These are phyloP conservation scores for Ophiostoma sp. DNA, from an alignment of 2,329 filamentous ascomycete genomes.

Conservation along the genomic window DNA sequence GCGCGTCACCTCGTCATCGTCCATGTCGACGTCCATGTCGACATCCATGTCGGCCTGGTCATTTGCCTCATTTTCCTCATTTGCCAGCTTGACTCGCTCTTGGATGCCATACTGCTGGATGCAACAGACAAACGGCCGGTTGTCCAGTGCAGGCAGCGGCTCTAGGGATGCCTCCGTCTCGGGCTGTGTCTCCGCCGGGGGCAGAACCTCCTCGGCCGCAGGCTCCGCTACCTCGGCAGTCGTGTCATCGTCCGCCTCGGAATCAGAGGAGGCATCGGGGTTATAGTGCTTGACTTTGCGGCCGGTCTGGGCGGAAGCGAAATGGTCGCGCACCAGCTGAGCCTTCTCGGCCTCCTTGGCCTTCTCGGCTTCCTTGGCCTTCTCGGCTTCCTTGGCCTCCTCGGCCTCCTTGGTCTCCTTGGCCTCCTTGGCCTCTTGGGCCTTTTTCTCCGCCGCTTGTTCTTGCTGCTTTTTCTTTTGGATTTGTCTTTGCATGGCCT, in stretches of 20 bases:
- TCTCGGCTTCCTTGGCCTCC: background rate
- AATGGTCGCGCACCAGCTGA: background rate
- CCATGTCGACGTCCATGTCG: constrained; percentile 35
- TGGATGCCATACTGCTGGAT: constrained; percentile 64
- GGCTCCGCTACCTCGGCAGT: background rate
- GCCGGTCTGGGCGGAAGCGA: no score
- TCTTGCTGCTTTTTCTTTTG: constrained; percentile 16
- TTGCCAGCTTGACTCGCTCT: constrained; percentile 27
- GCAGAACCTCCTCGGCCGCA: background rate
- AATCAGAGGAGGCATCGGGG: background rate
- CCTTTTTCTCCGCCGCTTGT: constrained; percentile 38
- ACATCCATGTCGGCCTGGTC: constrained; percentile 37
- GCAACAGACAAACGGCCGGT: constrained; percentile 63
- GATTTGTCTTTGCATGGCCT: constrained; percentile 27
- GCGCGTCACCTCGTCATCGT: background rate
- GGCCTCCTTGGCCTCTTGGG: background rate
- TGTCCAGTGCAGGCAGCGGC: constrained; percentile 34
- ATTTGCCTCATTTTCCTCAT: background rate
- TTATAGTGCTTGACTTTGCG: background rate
- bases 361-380: background rate
- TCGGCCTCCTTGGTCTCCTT: background rate
- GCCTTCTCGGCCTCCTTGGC: background rate
- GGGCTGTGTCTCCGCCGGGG: background rate
- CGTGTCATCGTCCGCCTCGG: background rate
- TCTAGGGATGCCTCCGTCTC: constrained; percentile 12